phyloP scores from a whole-genome alignment of 2,329 filamentous ascomycete genomes.

The Phyllosticta ampelicida region DNA sequence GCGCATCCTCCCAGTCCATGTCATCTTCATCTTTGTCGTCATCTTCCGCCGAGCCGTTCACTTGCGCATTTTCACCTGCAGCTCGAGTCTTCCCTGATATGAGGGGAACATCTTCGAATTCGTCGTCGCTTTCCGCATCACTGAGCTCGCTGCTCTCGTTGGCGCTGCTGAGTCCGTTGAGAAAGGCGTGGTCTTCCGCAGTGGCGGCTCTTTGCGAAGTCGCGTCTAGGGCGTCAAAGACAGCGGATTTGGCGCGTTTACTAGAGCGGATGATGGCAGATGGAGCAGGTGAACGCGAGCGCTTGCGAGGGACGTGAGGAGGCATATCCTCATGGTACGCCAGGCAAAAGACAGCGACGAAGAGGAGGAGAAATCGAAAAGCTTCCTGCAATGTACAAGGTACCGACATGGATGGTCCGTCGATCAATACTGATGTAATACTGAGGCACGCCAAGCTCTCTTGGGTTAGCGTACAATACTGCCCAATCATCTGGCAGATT shows the following conservation, averaged over 20 bases:
- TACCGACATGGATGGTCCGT: not conserved
- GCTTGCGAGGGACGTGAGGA: slow-evolving; percentile 9
- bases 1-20: slow-evolving; percentile 30
- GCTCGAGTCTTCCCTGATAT: not conserved
- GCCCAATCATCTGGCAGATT: too few species aligned
- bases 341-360: not conserved
- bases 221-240: slow-evolving; percentile 9
- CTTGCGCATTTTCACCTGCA: not conserved
- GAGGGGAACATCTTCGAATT: slow-evolving; percentile 1
- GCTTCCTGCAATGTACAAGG: not conserved
- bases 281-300: not conserved
- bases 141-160: not conserved
- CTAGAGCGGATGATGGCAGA: not conserved
- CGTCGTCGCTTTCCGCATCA: slow-evolving; percentile 2
- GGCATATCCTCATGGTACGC: slow-evolving; percentile 1
- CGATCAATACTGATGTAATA: not conserved
- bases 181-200: slow-evolving; percentile 7
- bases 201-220: not conserved
- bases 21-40: slow-evolving; percentile 19
- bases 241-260: slow-evolving; percentile 5
- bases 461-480: too few species aligned
- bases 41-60: slow-evolving; percentile 5
- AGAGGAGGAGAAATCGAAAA: not conserved
- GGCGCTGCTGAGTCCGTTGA: slow-evolving; percentile 3
- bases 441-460: too few species aligned